Conservation (phyloP, 1,284 basidiomycete species). For the Cryptococcus wingfieldii region DNA sequence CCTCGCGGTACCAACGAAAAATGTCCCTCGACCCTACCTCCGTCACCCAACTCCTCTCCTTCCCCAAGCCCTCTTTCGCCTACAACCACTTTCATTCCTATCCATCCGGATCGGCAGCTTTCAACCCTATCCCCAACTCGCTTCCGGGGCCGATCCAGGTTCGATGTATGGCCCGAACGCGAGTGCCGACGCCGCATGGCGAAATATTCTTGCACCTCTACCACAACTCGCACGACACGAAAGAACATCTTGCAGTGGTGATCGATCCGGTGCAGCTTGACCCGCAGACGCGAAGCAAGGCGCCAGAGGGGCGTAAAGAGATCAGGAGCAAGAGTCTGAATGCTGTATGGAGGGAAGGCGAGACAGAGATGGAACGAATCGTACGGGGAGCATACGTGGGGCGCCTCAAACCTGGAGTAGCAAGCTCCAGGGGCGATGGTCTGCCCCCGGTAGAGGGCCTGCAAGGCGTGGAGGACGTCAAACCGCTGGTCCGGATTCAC, state of each 20-base stretch:
- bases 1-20: slow-evolving; percentile 22
- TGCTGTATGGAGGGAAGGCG: slow-evolving; percentile 74
- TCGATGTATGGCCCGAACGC: slow-evolving; percentile 87
- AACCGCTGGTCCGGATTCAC: slow-evolving; percentile 90
- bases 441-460: not conserved
- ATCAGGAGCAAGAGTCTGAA: slow-evolving; percentile 84
- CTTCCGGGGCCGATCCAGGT: slow-evolving; percentile 25
- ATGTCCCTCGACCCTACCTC: slow-evolving; percentile 46
- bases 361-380: slow-evolving; percentile 91
- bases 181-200: slow-evolving; percentile 94
- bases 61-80: slow-evolving; percentile 27
- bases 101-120: not conserved
- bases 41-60: slow-evolving; percentile 36
- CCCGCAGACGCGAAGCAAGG: slow-evolving; percentile 44
- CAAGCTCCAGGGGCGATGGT: slow-evolving; percentile 4
- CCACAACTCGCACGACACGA: slow-evolving; percentile 70
- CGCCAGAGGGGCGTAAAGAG: slow-evolving; percentile 39
- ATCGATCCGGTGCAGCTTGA: slow-evolving; percentile 78
- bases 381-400: slow-evolving; percentile 92
- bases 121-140: not conserved
- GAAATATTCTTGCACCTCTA: slow-evolving; percentile 92
- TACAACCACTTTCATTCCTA: slow-evolving; percentile 20
- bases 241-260: slow-evolving; percentile 97
- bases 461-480: slow-evolving; percentile 30
- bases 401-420: slow-evolving; percentile 53